phyloP scores from a whole-genome alignment of 345 rosid genomes.

The Cardamine occulta region DNA sequence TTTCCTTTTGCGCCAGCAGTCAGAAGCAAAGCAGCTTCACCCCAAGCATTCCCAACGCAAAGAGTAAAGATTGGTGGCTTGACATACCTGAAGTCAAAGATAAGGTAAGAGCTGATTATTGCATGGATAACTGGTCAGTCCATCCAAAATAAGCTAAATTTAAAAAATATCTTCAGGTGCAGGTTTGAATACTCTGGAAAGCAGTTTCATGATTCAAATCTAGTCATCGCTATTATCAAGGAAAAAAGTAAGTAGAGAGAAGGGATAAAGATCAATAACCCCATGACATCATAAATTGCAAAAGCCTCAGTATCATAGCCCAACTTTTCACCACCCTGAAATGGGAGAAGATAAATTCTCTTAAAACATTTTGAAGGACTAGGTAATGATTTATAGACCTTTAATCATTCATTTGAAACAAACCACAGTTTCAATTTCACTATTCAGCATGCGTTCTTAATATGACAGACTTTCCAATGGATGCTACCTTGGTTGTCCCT shows the following conservation, averaged over 20 bases:
- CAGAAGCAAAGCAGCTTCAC: slow-evolving; percentile 88
- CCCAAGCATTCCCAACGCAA: slow-evolving; percentile 98
- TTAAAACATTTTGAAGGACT: slow-evolving; percentile 3
- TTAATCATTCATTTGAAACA: neutral
- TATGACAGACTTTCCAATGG: slow-evolving; percentile 7
- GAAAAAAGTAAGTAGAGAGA: slow-evolving; percentile 3
- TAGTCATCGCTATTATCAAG: neutral
- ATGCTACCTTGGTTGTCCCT: slow-evolving; percentile 82
- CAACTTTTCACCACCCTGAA: slow-evolving; percentile 61
- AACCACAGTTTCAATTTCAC: slow-evolving; percentile 10
- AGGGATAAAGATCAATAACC: slow-evolving; percentile 50
- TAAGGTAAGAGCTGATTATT: slow-evolving; percentile 17
- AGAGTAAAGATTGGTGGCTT: slow-evolving; percentile 92
- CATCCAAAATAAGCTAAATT: slow-evolving; percentile 10
- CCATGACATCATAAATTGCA: slow-evolving; percentile 89
- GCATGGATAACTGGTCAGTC: neutral
- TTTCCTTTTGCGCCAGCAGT: slow-evolving; percentile 53
- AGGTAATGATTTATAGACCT: neutral
- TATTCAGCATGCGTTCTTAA: slow-evolving; percentile 5
- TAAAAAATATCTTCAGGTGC: slow-evolving; percentile 13
- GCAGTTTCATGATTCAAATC: slow-evolving; percentile 11
- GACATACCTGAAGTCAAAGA: slow-evolving; percentile 58
- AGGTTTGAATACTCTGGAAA: slow-evolving; percentile 1
- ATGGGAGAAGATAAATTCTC: slow-evolving; percentile 23
- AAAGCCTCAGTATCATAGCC: slow-evolving; percentile 93